Conservation (phyloP, 75 land plant genomes). For the Pinus tabuliformis region DNA sequence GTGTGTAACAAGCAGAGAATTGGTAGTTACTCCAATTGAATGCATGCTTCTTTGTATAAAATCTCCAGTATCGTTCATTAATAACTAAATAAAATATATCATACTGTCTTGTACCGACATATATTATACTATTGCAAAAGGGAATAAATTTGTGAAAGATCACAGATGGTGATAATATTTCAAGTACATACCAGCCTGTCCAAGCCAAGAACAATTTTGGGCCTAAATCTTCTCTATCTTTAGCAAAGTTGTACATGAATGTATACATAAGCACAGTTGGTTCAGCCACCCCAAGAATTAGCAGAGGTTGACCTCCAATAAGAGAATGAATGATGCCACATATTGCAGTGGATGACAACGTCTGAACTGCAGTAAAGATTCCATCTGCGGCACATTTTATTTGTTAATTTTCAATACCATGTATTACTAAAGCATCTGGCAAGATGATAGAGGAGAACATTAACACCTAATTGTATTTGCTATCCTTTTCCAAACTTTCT, state of each 20-base stretch:
- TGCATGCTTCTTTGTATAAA: not conserved
- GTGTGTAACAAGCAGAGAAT: constrained; percentile 4
- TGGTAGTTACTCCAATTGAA: not conserved
- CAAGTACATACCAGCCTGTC: constrained; percentile 79
- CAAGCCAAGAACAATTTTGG: constrained; percentile 74
- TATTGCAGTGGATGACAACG: constrained; percentile 85
- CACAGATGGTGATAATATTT: not conserved
- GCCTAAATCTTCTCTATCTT: constrained; percentile 67
- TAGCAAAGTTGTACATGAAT: constrained; percentile 91
- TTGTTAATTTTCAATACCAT: not conserved
- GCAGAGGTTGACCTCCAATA: constrained; percentile 90
- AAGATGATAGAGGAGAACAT: not conserved
- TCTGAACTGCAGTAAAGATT: constrained; percentile 76
- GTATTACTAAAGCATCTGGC: not conserved
- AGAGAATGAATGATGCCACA: constrained; percentile 92
- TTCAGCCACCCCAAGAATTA: constrained; percentile 93
- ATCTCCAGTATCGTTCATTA: not conserved
- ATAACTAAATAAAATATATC: not conserved
- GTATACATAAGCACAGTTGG: constrained; percentile 97
- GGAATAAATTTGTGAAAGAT: not conserved
- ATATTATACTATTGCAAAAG: not conserved
- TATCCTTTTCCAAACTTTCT: not conserved
- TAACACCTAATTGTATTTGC: not conserved
- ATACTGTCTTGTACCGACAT: not conserved
- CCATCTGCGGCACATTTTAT: constrained; percentile 40